phyloP scores from a whole-genome alignment of 2,329 filamentous ascomycete species.

The Phialemoniopsis sp. region DNA sequence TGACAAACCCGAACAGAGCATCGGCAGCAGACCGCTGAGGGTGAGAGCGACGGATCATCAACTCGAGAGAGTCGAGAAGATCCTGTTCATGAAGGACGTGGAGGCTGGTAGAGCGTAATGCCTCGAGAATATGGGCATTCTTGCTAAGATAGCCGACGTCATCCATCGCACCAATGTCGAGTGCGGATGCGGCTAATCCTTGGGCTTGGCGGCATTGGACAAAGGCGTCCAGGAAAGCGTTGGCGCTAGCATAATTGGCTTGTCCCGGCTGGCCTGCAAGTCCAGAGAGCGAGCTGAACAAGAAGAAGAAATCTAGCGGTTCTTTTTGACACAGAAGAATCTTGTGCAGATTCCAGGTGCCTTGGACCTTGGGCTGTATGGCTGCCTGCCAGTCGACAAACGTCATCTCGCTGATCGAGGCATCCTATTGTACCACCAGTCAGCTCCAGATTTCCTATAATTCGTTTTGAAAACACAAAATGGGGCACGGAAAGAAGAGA shows the following conservation, averaged over 20 bases:
- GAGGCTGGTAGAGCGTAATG: slow-evolving; percentile 1
- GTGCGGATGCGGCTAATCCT: slow-evolving; percentile 20
- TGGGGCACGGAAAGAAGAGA: too few species aligned
- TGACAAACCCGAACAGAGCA: not conserved
- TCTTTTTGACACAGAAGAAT: slow-evolving; percentile 5
- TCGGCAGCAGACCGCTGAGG: not conserved
- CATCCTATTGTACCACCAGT: not conserved
- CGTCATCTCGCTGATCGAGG: not conserved
- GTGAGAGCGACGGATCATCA: not conserved
- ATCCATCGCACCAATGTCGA: slow-evolving; percentile 26
- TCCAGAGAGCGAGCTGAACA: slow-evolving; percentile 27
- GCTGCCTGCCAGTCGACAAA: not conserved
- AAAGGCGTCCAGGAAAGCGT: slow-evolving; percentile 25
- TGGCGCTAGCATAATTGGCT: slow-evolving; percentile 28
- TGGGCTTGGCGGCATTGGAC: slow-evolving; percentile 18
- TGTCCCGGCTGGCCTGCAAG: slow-evolving; percentile 20
- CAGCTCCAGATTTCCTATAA: not conserved
- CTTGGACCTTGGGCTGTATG: slow-evolving; percentile 1
- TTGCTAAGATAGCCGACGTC: slow-evolving; percentile 20
- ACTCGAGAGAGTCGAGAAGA: slow-evolving; percentile 4
- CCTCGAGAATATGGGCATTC: slow-evolving; percentile 1
- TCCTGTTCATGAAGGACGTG: slow-evolving; percentile 5
- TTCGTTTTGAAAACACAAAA: not conserved
- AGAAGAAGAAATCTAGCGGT: slow-evolving; percentile 33
- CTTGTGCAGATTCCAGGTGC: slow-evolving; percentile 7